phyloP scores from a whole-genome alignment of 139 green algal species.

The Micractinium conductrix region DNA sequence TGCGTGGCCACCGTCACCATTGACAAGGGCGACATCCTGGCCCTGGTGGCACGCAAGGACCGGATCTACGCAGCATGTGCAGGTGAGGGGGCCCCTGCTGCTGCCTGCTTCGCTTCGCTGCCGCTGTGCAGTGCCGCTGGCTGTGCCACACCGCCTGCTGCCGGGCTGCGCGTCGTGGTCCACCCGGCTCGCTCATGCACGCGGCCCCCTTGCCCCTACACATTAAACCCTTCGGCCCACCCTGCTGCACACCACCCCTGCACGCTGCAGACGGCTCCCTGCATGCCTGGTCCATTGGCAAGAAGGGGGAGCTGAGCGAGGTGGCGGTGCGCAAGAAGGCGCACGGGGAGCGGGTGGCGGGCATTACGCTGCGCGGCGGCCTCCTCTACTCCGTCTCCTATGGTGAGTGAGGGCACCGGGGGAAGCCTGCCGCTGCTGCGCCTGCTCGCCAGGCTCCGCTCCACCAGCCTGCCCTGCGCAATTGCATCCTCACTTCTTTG shows the following conservation, averaged over 20 bases:
- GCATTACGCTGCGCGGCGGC: constrained; percentile 40
- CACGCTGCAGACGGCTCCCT: constrained; percentile 34
- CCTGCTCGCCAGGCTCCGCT: neutral
- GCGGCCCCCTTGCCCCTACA: too few relatives aligned
- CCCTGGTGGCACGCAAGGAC: constrained; percentile 50
- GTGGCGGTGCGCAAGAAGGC: constrained; percentile 52
- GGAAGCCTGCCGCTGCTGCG: neutral
- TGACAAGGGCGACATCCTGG: constrained; percentile 78
- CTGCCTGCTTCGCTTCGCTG: neutral
- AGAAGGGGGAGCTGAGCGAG: constrained; percentile 59
- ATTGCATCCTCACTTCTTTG: neutral
- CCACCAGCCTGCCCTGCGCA: too few relatives aligned
- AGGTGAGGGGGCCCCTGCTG: too few relatives aligned
- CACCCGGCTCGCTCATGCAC: too few relatives aligned
- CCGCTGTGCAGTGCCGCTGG: neutral
- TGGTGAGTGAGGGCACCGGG: too few relatives aligned
- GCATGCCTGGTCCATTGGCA: constrained; percentile 63
- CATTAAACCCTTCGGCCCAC: neutral
- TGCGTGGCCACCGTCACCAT: constrained; percentile 52
- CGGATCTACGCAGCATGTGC: constrained; percentile 65
- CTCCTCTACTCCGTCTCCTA: constrained; percentile 71
- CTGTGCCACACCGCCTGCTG: too few relatives aligned
- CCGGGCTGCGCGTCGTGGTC: too few relatives aligned
- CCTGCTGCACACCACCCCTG: neutral
- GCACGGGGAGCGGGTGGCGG: constrained; percentile 71